phyloP scores from a whole-genome alignment of 1,284 basidiomycete species.

The Anthracocystis setariae region DNA sequence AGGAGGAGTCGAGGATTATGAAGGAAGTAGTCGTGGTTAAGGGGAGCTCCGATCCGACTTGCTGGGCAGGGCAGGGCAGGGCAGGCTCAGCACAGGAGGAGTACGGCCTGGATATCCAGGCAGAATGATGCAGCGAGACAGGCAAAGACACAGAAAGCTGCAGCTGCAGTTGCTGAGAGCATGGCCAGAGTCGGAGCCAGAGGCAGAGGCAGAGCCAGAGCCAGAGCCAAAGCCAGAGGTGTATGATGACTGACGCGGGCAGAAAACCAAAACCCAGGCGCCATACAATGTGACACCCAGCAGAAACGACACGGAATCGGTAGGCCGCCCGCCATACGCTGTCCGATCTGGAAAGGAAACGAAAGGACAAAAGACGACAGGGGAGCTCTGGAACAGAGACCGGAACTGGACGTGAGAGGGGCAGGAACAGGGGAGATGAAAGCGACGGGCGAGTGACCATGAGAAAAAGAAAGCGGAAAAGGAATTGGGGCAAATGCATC shows the following conservation, averaged over 20 bases:
- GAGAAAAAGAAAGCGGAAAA: not conserved
- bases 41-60: constrained; percentile 16
- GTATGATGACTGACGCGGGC: constrained; percentile 1
- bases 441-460: not conserved
- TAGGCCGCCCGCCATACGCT: not conserved
- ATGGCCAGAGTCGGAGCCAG: too few species aligned
- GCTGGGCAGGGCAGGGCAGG: not conserved
- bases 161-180: not conserved
- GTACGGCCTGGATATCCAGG: not conserved
- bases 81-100: not conserved
- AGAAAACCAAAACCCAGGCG: constrained; percentile 4
- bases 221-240: not conserved
- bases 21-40: constrained; percentile 13
- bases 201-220: constrained; percentile 14
- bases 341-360: constrained; percentile 15
- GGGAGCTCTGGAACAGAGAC: not conserved
- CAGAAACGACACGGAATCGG: not conserved
- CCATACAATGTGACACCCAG: constrained; percentile 2
- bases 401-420: not conserved
- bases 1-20: constrained; percentile 20
- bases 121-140: not conserved
- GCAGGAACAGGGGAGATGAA: not conserved
- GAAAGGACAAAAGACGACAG: not conserved
- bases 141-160: not conserved
- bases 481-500: not conserved